Evolutionary conservation across 2,329 filamentous ascomycete genomes (phyloP), one percentile per base, ranked within the genome.

Genomic region (Arthrocladium fulminans): DNA sequence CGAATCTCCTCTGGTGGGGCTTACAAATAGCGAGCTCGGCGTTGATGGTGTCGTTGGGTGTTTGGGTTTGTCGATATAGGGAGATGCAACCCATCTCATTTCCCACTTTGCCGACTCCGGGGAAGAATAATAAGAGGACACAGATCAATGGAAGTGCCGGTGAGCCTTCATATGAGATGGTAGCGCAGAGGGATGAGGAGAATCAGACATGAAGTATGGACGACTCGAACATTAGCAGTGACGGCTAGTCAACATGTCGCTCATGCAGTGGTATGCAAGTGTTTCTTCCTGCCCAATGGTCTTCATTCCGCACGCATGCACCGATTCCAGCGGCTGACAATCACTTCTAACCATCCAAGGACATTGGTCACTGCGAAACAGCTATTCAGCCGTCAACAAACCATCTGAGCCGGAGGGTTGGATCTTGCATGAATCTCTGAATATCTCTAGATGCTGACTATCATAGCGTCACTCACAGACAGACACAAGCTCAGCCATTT

Each of bases 51-150:
- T 78, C 73, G 40, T 71, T 92, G 1, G 89, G 87, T 3, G 83
- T 94, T 30, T 97, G 90, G 86, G 86, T 83, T 2, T 97, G 90
- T 63, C 87, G 83, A 61, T 94, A 88, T 74, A 77, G 90, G 52
- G 92, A 98, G 67, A 70, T 98, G 48, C 77, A 81, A 60, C 90
- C 92, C 9, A 94, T 97, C 59, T 83, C 79, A 51, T 96, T 97
- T 62, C 37, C 45, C 3, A 41, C 61, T n/a, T 57, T 51, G 43
- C 45, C 53, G 9, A 52, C 47, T 44, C n/a, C 48, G 56, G 30
- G 58, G 54, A 27, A 57, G 50, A 24, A 57, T 51, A 46, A 48
- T 20, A 46, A 54, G 25, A 45, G 47, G 45, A 53, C 51, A 15
- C 54, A 47, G 23, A 53, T 73, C 45, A 76, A 79, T 53, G 73